Conservation (phyloP, 2,329 filamentous ascomycete species). For the Aureobasidium leucospermi region DNA sequence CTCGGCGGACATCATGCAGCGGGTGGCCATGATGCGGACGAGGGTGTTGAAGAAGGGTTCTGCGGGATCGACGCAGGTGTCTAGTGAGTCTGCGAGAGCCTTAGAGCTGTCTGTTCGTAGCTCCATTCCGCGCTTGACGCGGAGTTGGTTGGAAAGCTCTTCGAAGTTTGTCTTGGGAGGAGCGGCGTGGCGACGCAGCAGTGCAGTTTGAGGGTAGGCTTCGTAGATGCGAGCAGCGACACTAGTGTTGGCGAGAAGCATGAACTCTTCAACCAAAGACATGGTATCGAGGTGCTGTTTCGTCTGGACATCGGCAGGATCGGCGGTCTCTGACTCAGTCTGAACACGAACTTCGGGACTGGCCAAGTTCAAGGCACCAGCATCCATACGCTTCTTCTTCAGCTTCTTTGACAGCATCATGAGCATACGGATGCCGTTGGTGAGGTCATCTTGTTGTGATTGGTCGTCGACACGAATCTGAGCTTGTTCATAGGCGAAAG, state of each 20-base stretch:
- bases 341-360: constrained; percentile 98
- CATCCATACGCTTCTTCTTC: constrained; percentile 91
- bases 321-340: constrained; percentile 89
- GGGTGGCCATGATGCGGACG: constrained; percentile 91
- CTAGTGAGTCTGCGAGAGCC: constrained; percentile 87
- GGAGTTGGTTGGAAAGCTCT: constrained; percentile 83
- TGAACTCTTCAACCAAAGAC: constrained; percentile 97
- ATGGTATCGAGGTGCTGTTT: constrained; percentile 93
- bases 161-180: constrained; percentile 96
- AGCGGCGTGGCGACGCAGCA: constrained; percentile 83
- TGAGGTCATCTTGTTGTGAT: constrained; percentile 82
- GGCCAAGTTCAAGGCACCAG: constrained; percentile 87
- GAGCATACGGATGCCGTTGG: constrained; percentile 77
- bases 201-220: constrained; percentile 88
- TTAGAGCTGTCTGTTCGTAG: constrained; percentile 80
- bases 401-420: constrained; percentile 87
- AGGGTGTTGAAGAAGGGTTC: constrained; percentile 99
- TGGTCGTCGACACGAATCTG: constrained; percentile 88
- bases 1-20: constrained; percentile 98
- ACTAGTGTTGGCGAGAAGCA: constrained; percentile 95
- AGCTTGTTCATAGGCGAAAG: constrained; percentile 95
- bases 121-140: constrained; percentile 74
- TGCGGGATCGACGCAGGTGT: constrained; percentile 67
- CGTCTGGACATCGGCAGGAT: constrained; percentile 92
- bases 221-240: constrained; percentile 86